Percentiles rank a stretch among this genome's conserved stretches.
phyloP scores from a whole-genome alignment of 345 rosid species.

The Populus pruinosa region DNA sequence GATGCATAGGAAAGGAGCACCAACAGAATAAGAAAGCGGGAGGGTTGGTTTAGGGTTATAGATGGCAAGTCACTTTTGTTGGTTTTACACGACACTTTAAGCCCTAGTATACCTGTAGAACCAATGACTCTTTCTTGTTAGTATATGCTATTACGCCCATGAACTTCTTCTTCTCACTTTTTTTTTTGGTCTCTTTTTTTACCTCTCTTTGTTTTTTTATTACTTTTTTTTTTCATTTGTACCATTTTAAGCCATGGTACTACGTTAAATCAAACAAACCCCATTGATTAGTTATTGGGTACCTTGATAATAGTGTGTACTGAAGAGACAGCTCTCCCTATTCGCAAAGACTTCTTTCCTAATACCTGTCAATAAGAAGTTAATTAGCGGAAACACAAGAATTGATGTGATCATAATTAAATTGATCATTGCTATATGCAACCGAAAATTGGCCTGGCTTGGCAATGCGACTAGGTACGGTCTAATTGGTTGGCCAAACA shows the following conservation, averaged over 20 bases:
- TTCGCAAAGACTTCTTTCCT: constrained; percentile 37
- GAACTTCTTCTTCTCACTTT: constrained; percentile 23
- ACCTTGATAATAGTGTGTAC: constrained; percentile 18
- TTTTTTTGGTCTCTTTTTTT: not conserved
- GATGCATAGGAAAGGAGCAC: constrained; percentile 14
- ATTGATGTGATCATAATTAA: not conserved
- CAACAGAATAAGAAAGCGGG: constrained; percentile 37
- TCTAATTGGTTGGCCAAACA: constrained; percentile 6
- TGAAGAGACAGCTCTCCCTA: constrained; percentile 47
- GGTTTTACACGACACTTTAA: constrained; percentile 60
- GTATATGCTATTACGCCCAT: constrained; percentile 24
- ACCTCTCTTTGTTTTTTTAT: not conserved
- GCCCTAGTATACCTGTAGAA: constrained; percentile 23
- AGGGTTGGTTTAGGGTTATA: constrained; percentile 57
- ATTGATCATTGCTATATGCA: not conserved
- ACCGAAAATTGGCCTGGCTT: not conserved
- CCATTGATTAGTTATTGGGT: constrained; percentile 16
- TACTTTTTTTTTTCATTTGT: not conserved
- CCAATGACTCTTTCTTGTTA: constrained; percentile 34
- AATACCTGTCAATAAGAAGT: constrained; percentile 28
- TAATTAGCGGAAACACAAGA: not conserved
- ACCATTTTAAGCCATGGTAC: constrained; percentile 32
- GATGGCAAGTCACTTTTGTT: constrained; percentile 77
- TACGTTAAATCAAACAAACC: constrained; percentile 43
- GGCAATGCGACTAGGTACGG: not conserved